Percentiles rank a stretch among this genome's conserved stretches.
phyloP scores from a whole-genome alignment of 352 stramenopile genomes.

The Globisporangium carolinianum region DNA sequence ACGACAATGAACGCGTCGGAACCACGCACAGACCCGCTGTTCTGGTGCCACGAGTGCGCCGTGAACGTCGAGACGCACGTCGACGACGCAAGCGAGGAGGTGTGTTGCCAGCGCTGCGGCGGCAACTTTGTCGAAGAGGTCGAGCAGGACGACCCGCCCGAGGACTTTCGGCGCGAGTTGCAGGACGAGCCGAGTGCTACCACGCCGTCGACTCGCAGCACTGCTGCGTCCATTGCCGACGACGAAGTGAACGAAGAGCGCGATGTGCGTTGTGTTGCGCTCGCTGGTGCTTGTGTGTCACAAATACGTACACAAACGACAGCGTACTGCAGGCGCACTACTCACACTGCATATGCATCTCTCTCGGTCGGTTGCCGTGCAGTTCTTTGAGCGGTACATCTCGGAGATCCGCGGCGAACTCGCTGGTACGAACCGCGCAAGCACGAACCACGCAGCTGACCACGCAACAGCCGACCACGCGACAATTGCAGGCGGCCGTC shows the following conservation, averaged over 20 bases:
- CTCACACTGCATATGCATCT: neutral
- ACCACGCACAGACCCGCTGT: conserved; percentile 16
- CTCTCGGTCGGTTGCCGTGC: neutral
- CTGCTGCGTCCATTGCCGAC: neutral
- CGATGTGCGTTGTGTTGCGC: conserved; percentile 6
- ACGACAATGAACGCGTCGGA: too few species aligned
- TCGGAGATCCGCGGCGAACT: conserved; percentile 32
- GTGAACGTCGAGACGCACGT: conserved; percentile 43
- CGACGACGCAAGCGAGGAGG: conserved; percentile 50
- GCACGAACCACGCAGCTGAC: neutral
- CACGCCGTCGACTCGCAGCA: neutral
- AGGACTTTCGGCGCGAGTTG: conserved; percentile 29
- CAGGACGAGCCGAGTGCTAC: conserved; percentile 5
- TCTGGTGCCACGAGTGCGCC: conserved; percentile 84
- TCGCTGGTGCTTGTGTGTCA: neutral
- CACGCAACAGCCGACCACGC: neutral
- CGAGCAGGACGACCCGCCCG: conserved; percentile 66
- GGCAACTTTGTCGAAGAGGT: conserved; percentile 86
- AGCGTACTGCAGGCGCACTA: neutral
- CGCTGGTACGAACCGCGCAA: conserved; percentile 4
- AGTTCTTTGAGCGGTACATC: conserved; percentile 17
- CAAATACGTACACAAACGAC: too few species aligned
- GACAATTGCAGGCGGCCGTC: neutral
- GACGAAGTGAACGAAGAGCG: conserved; percentile 8
- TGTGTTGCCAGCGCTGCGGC: conserved; percentile 63